Evolutionary conservation across 371 early-diverging fungal species (phyloP).

Genomic region (Phascolomyces articulosus): DNA sequence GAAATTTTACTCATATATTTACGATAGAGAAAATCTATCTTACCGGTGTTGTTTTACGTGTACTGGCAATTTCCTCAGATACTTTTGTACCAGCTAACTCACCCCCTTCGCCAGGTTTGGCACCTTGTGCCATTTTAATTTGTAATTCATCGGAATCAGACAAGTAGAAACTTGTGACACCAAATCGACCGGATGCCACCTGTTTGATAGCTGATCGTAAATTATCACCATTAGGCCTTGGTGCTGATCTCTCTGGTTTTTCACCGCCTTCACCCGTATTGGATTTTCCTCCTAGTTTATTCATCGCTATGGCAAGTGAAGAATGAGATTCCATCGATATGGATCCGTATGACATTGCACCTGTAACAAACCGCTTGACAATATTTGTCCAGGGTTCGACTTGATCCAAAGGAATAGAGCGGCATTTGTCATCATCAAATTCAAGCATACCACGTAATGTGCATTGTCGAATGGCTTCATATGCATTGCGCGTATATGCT

Average conservation of each 20-base stretch:
- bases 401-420: conserved; percentile 86
- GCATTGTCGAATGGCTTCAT: conserved; percentile 86
- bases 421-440: conserved; percentile 74
- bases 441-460: conserved; percentile 96
- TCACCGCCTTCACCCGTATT: conserved; percentile 99
- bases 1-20: background rate
- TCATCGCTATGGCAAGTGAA: conserved; percentile 94
- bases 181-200: conserved; percentile 97
- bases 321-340: conserved; percentile 95
- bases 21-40: background rate
- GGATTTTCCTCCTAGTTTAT: conserved; percentile 92
- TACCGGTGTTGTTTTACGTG: conserved; percentile 89
- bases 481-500: conserved; percentile 77
- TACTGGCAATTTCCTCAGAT: conserved; percentile 85
- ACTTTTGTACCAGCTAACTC: conserved; percentile 85
- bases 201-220: conserved; percentile 97
- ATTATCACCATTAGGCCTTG: conserved; percentile 71
- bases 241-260: conserved; percentile 81
- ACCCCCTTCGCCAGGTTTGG: conserved; percentile 98
- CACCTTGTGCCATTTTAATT: conserved; percentile 99
- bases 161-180: conserved; percentile 93
- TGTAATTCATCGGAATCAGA: conserved; percentile 95
- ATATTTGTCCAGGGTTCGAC: conserved; percentile 97
- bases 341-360: conserved; percentile 99
- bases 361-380: conserved; percentile 95